phyloP scores from a whole-genome alignment of 768 basidiomycete species.

The Melanogaster broomeanus region DNA sequence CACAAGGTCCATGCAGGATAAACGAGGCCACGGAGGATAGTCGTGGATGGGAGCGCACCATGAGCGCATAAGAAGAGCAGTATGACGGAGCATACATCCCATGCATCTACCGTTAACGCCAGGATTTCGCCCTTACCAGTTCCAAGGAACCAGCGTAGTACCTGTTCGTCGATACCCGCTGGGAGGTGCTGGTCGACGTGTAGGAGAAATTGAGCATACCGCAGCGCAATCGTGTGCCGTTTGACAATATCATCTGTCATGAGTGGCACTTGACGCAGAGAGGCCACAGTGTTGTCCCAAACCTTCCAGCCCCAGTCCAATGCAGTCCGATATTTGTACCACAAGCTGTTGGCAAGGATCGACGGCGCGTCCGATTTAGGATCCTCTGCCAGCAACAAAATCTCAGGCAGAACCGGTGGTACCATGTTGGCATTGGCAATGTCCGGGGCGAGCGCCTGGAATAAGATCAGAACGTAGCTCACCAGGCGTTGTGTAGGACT shows the following conservation, averaged over 20 bases:
- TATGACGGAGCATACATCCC: conserved; percentile 65
- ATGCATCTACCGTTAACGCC: conserved; percentile 59
- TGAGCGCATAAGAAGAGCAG: conserved; percentile 64
- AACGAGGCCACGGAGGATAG: conserved; percentile 71
- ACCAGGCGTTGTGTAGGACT: conserved; percentile 14
- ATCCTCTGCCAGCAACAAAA: conserved; percentile 64
- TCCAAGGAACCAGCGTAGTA: conserved; percentile 72
- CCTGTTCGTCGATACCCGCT: conserved; percentile 66
- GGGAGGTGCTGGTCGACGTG: conserved; percentile 80
- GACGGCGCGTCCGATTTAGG: conserved; percentile 61
- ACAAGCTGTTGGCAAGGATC: conserved; percentile 71
- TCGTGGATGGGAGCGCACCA: conserved; percentile 71
- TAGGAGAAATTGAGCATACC: conserved; percentile 70
- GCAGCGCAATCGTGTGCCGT: conserved; percentile 55
- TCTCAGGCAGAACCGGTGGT: conserved; percentile 55
- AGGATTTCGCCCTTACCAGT: conserved; percentile 65
- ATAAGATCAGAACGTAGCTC: not conserved
- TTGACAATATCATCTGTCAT: conserved; percentile 50
- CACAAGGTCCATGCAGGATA: conserved; percentile 74
- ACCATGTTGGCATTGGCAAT: conserved; percentile 34
- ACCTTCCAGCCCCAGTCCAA: conserved; percentile 79
- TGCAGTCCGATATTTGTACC: conserved; percentile 80
- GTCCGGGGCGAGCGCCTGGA: conserved; percentile 43
- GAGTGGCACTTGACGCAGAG: conserved; percentile 65
- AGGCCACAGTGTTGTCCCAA: conserved; percentile 81